Evolutionary conservation across 2,329 filamentous ascomycete species (phyloP).

Genomic region (Neurospora sp.): DNA sequence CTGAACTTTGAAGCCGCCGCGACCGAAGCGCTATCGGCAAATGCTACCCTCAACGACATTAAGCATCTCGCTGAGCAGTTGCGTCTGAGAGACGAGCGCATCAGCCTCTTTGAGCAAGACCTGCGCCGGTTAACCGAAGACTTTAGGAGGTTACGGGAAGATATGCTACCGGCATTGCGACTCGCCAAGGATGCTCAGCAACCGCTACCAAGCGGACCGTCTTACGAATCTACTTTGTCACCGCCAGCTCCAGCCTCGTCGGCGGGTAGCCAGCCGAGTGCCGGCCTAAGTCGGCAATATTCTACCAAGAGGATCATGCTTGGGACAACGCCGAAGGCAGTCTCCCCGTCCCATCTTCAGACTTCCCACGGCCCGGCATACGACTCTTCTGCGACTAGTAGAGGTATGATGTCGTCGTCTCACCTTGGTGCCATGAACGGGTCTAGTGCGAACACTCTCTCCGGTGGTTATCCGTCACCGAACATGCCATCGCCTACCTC

Average conservation of each 20-base stretch:
- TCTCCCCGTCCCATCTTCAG: constrained; percentile 64
- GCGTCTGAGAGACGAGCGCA: constrained; percentile 79
- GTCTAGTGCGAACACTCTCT: constrained; percentile 40
- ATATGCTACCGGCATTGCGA: constrained; percentile 81
- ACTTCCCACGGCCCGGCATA: constrained; percentile 47
- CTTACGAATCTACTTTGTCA: constrained; percentile 44
- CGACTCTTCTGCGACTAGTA: constrained; percentile 13
- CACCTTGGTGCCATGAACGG: constrained; percentile 64
- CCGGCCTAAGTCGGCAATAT: constrained; percentile 58
- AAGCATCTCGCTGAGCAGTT: constrained; percentile 84
- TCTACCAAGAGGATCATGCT: constrained; percentile 67
- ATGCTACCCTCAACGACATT: constrained; percentile 87
- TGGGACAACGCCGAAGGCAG: constrained; percentile 62
- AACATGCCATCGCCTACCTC: constrained; percentile 62
- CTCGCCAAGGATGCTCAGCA: constrained; percentile 87
- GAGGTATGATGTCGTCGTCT: constrained; percentile 56
- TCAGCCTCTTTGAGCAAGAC: constrained; percentile 73
- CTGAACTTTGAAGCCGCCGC: constrained; percentile 59
- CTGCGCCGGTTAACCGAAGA: constrained; percentile 77
- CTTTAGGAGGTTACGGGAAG: constrained; percentile 79
- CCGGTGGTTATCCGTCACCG: constrained; percentile 50
- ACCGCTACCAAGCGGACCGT: constrained; percentile 56
- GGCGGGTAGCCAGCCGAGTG: constrained; percentile 33
- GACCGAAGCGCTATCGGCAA: constrained; percentile 72
- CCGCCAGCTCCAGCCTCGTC: constrained; percentile 48